phyloP scores from a whole-genome alignment of 768 basidiomycete species.

The Mycena rosella region DNA sequence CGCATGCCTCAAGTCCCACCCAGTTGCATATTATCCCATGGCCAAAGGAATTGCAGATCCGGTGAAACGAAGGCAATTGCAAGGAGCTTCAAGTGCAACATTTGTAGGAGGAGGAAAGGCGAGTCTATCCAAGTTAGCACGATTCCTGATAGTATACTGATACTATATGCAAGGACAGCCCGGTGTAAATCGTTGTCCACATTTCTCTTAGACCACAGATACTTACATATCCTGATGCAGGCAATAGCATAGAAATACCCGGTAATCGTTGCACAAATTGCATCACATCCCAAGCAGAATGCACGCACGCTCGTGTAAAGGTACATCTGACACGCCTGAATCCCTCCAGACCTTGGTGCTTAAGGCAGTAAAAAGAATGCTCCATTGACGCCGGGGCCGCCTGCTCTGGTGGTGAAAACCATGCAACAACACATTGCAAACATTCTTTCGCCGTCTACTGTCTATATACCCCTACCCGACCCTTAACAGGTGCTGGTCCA shows the following conservation, averaged over 20 bases:
- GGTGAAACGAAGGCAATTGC: slow-evolving; percentile 15
- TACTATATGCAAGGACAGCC: slow-evolving; percentile 7
- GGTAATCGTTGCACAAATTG: slow-evolving; percentile 71
- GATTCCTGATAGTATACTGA: neutral
- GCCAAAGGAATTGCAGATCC: no score
- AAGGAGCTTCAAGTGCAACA: slow-evolving; percentile 7
- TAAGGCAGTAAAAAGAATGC: no score
- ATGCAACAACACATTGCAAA: slow-evolving; percentile 4
- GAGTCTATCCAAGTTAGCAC: neutral
- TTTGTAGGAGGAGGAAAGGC: slow-evolving; percentile 18
- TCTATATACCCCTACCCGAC: slow-evolving; percentile 13
- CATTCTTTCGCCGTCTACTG: slow-evolving; percentile 13
- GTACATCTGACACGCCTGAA: no score
- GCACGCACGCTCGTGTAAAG: slow-evolving; percentile 64
- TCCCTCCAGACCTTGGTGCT: no score
- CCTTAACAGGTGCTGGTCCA: slow-evolving; percentile 16
- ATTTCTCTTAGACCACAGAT: no score
- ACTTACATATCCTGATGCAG: slow-evolving; percentile 31
- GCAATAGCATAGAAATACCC: slow-evolving; percentile 72
- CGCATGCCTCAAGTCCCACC: no score
- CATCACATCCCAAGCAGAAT: slow-evolving; percentile 56
- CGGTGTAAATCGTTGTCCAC: no score
- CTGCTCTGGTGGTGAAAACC: neutral
- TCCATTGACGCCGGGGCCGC: neutral
- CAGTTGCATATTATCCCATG: no score